Evolutionary conservation across 2,329 filamentous ascomycete species (phyloP).

Genomic region (Pseudogymnoascus sp.): DNA sequence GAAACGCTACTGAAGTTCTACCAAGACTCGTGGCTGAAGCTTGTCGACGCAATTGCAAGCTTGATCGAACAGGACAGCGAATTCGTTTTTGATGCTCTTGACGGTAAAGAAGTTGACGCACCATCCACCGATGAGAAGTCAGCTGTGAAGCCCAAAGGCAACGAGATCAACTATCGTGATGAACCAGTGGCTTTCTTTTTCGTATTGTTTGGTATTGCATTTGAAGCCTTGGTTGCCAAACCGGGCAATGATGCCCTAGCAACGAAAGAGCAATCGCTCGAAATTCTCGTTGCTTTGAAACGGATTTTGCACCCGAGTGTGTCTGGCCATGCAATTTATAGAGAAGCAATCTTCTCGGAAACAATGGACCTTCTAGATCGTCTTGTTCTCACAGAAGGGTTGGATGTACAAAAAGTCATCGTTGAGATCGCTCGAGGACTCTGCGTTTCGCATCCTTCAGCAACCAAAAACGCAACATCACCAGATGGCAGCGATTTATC

Average conservation of each 20-base stretch:
- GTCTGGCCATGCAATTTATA: conserved; percentile 92
- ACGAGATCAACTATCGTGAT: conserved; percentile 94
- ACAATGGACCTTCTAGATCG: conserved; percentile 94
- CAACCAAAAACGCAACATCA: conserved; percentile 57
- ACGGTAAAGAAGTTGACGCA: conserved; percentile 62
- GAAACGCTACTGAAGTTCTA: conserved; percentile 94
- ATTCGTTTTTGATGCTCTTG: conserved; percentile 92
- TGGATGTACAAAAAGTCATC: conserved; percentile 84
- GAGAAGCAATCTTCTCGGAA: conserved; percentile 91
- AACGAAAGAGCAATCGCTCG: conserved; percentile 71
- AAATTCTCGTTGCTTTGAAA: conserved; percentile 83
- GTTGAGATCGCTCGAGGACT: conserved; percentile 88
- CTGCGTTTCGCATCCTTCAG: conserved; percentile 85
- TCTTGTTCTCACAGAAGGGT: conserved; percentile 81
- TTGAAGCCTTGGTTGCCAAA: conserved; percentile 85
- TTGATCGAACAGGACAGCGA: conserved; percentile 96
- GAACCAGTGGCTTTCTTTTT: conserved; percentile 99
- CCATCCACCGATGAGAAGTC: conserved; percentile 23
- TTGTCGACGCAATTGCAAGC: conserved; percentile 95
- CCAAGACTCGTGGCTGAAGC: conserved; percentile 91
- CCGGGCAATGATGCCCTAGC: conserved; percentile 60
- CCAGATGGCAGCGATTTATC: conserved; percentile 69
- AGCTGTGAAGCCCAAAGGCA: conserved; percentile 51
- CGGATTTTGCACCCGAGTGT: conserved; percentile 93
- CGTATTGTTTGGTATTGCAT: conserved; percentile 90